Base-by-base conservation (phyloP, 176 grass and related monocot species). In the Aechmea fasciata region DNA sequence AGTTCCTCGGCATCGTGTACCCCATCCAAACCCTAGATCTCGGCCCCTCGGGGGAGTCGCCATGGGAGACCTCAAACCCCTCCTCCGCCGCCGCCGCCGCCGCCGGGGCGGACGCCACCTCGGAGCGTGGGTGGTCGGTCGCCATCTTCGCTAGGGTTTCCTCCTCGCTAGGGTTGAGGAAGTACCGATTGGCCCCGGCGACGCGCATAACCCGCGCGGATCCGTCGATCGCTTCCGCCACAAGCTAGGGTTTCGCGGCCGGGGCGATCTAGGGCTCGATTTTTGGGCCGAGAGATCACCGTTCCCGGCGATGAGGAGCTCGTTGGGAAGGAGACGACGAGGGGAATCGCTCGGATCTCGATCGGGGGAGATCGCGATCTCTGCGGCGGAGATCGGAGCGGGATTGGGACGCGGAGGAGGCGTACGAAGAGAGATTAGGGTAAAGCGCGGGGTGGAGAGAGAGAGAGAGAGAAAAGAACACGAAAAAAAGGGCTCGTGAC, bases 1-100 rank as follows among this genome's bases (percentile, higher is more conserved):
- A 99, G 78, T 80, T 90, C 71, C 82, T 79, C 7, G 90, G 75
- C 80, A 99, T 93, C 52, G 76, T 71, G 65, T 93, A 99, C 13
- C 90, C 89, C 90, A 90, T 81, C 90, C 89, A 93, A 18, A 85
- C 76, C 57, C 84, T 84, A 74, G 89, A 86, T 85, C 82, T 81
- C 75, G 57, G 26, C 20, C 65, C 11, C 75, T 72, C 85, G 78
- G 89, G 72, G 4, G 94, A 99, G n/a, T 93, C 94, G 13, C 81
- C 87, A 11, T 90, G 80, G 14, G 86, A 92, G 2, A 61, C 55
- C 55, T 61, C 17, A 15, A 20, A 48, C 75, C 2, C 84, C 82
- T 14, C 84, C 91, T 8, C 84, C 69, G 10, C 69, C 70, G 2
- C 52, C 71, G 47, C 50, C 67, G 15, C 69, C 29, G 2, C 64